Evolutionary conservation across 495 filamentous ascomycete genomes (phyloP), one percentile per base, ranked within the genome.

Genomic region (Penicillium psychrofluorescens): DNA sequence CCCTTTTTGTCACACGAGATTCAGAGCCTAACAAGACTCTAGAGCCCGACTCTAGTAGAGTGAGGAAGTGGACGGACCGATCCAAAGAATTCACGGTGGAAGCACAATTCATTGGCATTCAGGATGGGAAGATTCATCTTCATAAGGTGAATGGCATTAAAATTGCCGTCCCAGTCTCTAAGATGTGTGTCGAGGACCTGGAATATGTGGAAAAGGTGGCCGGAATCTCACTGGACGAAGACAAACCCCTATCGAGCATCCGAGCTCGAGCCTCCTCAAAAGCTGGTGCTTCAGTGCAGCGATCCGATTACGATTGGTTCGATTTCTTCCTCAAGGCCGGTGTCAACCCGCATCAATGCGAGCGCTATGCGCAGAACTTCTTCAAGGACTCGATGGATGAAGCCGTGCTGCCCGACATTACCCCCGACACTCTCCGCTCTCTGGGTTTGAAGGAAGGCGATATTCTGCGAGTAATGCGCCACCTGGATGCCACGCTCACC

Each of bases 131-230:
- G 70, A 92, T 99, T 49, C 92, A 97, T 64, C 74, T 99, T 6
- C 92, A 99, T 70, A 99, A 99, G 71, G 72, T 83, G 60, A 99
- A 99, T 57, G 92, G 92, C 9, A 88, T 99, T 38, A 95, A 96
- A 63, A 99, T 99, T 64, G 92, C 92, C 7, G 92, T 99, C 4
- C 91, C 92, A 16, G 79, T 95, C 32, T 64, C 79, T 8, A 97
- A 97, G 63, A 99, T 99, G 92, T 88, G 91, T 2, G 71, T 89
- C 35, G 85, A 90, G 54, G 92, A 99, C 63, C 68, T 99, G 16
- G 90, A 95, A 67, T 96, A 92, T 49, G 90, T 97, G 29, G 92
- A 99, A 64, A 77, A 77, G 41, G 66, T 77, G 11, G 89, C 90
- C 11, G 89, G 89, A n/a, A 71, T 86, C 11, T 95, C 90, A 9